Percentiles rank a stretch among this genome's conserved stretches.
These are phyloP conservation scores for Solanum tacnaense DNA, from an alignment of 257 asterid genomes.

Conservation along the genomic window DNA sequence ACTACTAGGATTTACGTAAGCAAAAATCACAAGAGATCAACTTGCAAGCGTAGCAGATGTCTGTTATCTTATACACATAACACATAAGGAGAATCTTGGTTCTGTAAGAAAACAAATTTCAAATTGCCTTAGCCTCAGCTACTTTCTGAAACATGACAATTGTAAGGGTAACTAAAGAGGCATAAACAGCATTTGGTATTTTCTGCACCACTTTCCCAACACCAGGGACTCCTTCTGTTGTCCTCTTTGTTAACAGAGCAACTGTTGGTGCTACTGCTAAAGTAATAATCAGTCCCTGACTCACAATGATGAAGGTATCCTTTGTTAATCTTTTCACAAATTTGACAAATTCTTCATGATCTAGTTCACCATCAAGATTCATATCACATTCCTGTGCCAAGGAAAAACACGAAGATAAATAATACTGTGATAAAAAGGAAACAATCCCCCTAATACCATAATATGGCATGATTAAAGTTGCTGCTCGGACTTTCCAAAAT, in stretches of 20 bases:
- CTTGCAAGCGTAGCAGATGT: neutral
- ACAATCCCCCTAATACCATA: neutral
- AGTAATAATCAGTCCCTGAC: conserved; percentile 63
- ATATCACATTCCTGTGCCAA: conserved; percentile 56
- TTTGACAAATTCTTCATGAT: conserved; percentile 61
- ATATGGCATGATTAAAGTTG: neutral
- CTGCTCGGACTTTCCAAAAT: neutral
- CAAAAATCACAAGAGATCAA: neutral
- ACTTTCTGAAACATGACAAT: conserved; percentile 62
- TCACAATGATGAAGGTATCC: conserved; percentile 56
- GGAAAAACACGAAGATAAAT: neutral
- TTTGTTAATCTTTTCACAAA: conserved; percentile 51
- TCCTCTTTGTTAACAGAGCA: conserved; percentile 65
- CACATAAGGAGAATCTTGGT: neutral
- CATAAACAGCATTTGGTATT: conserved; percentile 66
- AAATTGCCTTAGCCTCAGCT: conserved; percentile 19
- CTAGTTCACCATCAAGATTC: conserved; percentile 70
- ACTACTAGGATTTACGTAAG: neutral
- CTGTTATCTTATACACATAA: neutral
- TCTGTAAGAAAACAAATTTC: neutral
- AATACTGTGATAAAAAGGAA: neutral
- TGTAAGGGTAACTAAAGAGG: conserved; percentile 66
- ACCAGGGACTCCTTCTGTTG: conserved; percentile 80
- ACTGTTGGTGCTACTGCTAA: conserved; percentile 86
- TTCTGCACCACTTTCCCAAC: conserved; percentile 78